phyloP scores from a whole-genome alignment of 441 rosid species.

The Macaranga tanarius region DNA sequence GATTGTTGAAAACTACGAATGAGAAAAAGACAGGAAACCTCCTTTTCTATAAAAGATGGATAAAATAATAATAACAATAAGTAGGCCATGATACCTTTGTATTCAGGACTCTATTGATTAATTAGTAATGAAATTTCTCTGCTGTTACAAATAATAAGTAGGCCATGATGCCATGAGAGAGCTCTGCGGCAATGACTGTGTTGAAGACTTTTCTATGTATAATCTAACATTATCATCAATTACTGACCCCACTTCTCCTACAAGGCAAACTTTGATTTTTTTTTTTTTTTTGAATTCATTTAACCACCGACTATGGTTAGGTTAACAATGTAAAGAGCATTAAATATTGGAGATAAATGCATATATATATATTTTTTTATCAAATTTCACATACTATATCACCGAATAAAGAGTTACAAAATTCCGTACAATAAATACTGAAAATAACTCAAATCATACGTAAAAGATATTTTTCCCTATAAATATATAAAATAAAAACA shows the following conservation, averaged over 20 bases:
- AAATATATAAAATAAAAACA: too few relatives aligned
- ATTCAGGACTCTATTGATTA: too few relatives aligned
- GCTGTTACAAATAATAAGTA: neutral
- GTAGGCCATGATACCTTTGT: constrained; percentile 17
- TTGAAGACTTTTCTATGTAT: constrained; percentile 4
- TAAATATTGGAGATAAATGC: too few relatives aligned
- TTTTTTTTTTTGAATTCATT: neutral
- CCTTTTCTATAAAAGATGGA: constrained; percentile 5
- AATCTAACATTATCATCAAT: neutral
- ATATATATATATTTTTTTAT: too few relatives aligned
- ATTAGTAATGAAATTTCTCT: too few relatives aligned
- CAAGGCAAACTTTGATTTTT: neutral
- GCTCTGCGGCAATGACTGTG: constrained; percentile 1
- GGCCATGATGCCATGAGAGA: constrained; percentile 9
- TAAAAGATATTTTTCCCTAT: too few relatives aligned
- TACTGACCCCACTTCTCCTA: neutral
- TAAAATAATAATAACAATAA: too few relatives aligned
- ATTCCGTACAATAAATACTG: too few relatives aligned
- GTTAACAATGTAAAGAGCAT: neutral
- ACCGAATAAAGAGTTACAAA: too few relatives aligned
- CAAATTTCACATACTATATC: too few relatives aligned
- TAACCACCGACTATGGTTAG: constrained; percentile 6
- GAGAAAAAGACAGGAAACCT: constrained; percentile 8
- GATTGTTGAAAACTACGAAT: constrained; percentile 4
- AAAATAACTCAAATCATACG: too few relatives aligned